Evolutionary conservation across 768 basidiomycete genomes (phyloP).

Genomic region (Hygrophoropsis aurantiaca): DNA sequence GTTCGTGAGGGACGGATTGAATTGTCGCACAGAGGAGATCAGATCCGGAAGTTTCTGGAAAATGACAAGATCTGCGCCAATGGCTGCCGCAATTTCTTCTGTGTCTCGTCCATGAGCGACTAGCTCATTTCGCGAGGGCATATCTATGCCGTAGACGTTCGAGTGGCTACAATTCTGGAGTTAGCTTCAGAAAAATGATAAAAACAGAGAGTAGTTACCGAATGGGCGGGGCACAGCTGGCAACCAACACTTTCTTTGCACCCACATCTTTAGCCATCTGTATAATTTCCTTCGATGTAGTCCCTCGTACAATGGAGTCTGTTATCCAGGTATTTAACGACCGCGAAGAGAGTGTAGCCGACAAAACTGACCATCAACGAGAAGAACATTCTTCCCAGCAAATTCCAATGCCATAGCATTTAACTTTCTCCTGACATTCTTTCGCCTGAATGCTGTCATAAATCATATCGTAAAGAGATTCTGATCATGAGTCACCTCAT

Average conservation of each 20-base stretch:
- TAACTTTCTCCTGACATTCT: slow-evolving; percentile 92
- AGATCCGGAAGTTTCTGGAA: slow-evolving; percentile 93
- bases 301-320: slow-evolving; percentile 99
- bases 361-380: slow-evolving; percentile 82
- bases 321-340: slow-evolving; percentile 3
- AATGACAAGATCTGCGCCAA: slow-evolving; percentile 94
- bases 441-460: slow-evolving; percentile 51
- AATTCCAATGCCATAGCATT: slow-evolving; percentile 99
- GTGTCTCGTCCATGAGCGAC: slow-evolving; percentile 80
- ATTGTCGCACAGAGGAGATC: slow-evolving; percentile 77
- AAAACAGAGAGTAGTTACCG: slow-evolving; percentile 44
- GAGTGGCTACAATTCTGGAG: slow-evolving; percentile 52
- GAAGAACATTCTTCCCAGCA: slow-evolving; percentile 83
- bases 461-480: neutral
- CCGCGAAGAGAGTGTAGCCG: neutral
- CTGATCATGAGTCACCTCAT: slow-evolving; percentile 58
- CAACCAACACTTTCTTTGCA: slow-evolving; percentile 92
- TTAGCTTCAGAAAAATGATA: slow-evolving; percentile 4
- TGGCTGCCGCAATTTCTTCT: slow-evolving; percentile 70
- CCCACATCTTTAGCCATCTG: slow-evolving; percentile 99
- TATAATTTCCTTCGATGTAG: slow-evolving; percentile 97
- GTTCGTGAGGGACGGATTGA: slow-evolving; percentile 70
- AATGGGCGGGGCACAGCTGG: slow-evolving; percentile 96
- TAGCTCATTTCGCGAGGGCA: slow-evolving; percentile 94
- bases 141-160: slow-evolving; percentile 99